These are phyloP conservation scores for Suillus bovinus DNA, from an alignment of 768 basidiomycete species.

Conservation along the genomic window DNA sequence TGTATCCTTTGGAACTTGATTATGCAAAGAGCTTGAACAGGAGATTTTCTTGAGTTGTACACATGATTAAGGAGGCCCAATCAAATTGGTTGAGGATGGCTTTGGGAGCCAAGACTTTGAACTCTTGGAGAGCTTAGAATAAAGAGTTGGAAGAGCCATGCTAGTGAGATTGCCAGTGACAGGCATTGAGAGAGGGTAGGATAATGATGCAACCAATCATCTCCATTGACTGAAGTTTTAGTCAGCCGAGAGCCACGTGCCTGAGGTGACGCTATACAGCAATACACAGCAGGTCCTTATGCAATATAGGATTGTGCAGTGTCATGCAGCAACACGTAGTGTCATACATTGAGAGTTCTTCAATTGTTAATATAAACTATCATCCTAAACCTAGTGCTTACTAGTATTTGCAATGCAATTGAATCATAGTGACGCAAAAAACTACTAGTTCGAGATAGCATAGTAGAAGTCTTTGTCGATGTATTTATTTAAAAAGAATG, in stretches of 20 bases:
- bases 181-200: background rate
- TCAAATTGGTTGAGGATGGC: background rate
- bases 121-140: background rate
- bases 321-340: no score
- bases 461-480: no score
- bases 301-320: no score
- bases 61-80: background rate
- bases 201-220: background rate
- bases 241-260: background rate
- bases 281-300: no score
- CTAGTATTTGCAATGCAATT: no score
- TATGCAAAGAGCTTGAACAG: background rate
- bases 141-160: background rate
- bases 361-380: no score
- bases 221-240: background rate
- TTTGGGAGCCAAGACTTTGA: background rate
- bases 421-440: no score
- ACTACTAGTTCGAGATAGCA: no score
- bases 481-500: no score
- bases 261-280: no score
- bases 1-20: background rate
- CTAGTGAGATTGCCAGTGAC: background rate
- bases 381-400: no score
- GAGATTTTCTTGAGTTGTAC: background rate
- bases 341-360: no score